Evolutionary conservation across 176 grass and related monocot species (phyloP).

Genomic region (Oryza officinalis): DNA sequence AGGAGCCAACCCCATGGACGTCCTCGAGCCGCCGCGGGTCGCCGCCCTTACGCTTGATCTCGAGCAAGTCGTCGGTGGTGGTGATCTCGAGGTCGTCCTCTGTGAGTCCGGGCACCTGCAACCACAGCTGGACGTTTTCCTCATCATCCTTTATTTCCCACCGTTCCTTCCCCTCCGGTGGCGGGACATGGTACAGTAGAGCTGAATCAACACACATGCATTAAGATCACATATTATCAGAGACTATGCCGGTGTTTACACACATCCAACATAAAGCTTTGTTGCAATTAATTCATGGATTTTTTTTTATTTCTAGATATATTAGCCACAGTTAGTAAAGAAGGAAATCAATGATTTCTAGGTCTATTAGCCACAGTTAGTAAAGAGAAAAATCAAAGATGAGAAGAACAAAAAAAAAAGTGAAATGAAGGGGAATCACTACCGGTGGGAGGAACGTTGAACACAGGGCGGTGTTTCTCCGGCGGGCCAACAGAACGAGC

Average conservation of each 20-base stretch:
- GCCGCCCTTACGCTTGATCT: conserved; percentile 27
- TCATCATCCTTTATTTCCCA: conserved; percentile 43
- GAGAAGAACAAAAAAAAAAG: not conserved
- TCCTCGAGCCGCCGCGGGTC: not conserved
- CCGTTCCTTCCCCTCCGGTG: conserved; percentile 28
- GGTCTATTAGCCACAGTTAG: no score
- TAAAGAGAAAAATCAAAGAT: not conserved
- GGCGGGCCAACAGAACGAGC: conserved; percentile 8
- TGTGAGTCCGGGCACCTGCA: conserved; percentile 37
- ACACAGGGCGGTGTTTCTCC: conserved; percentile 33
- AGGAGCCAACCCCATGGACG: conserved; percentile 33
- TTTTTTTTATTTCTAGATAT: no score
- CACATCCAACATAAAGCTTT: no score
- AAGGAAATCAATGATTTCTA: no score
- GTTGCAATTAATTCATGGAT: no score
- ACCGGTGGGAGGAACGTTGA: conserved; percentile 49
- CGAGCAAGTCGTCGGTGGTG: conserved; percentile 2
- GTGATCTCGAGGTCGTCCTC: conserved; percentile 23
- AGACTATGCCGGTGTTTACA: no score
- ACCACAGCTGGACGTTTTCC: conserved; percentile 11
- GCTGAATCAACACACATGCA: not conserved
- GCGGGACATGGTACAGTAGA: conserved; percentile 5
- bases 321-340: no score
- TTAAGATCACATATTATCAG: no score
- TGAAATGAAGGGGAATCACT: not conserved